These are phyloP conservation scores for Biscogniauxia mediterranea DNA, from an alignment of 2,329 filamentous ascomycete species.

Conservation along the genomic window DNA sequence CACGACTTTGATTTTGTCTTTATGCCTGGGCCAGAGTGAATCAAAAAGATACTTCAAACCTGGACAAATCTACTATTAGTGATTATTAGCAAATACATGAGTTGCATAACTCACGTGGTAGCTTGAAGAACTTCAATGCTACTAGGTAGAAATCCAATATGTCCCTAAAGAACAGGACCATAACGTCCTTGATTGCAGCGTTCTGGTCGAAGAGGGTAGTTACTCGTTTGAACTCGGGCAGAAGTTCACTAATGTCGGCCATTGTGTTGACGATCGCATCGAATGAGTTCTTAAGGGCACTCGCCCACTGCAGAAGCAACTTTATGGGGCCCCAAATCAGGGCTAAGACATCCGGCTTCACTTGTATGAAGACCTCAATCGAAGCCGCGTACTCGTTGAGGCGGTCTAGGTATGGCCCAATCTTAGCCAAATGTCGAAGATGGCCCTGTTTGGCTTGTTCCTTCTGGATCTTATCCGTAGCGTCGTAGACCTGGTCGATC, in stretches of 20 bases:
- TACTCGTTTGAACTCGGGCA: constrained; percentile 28
- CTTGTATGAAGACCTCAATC: constrained; percentile 33
- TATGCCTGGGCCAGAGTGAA: constrained; percentile 30
- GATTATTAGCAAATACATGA: neutral
- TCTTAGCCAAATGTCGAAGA: constrained; percentile 31
- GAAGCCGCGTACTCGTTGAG: constrained; percentile 27
- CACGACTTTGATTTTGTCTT: constrained; percentile 20
- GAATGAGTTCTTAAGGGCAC: constrained; percentile 18
- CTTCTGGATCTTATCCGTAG: constrained; percentile 33
- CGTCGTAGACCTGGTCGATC: constrained; percentile 34
- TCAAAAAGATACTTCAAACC: constrained; percentile 31
- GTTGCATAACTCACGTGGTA: constrained; percentile 24
- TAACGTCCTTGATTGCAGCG: constrained; percentile 23
- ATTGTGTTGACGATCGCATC: constrained; percentile 26
- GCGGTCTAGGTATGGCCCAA: constrained; percentile 31
- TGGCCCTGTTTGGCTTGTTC: constrained; percentile 27
- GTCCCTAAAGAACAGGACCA: constrained; percentile 36
- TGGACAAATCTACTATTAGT: constrained; percentile 8
- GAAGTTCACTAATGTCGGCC: constrained; percentile 21
- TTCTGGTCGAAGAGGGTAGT: constrained; percentile 24
- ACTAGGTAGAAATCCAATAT: constrained; percentile 37
- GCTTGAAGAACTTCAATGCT: constrained; percentile 31
- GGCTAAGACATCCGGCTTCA: constrained; percentile 33
- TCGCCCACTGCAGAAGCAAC: constrained; percentile 25
- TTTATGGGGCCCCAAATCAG: constrained; percentile 39